phyloP scores from a whole-genome alignment of 83 land plant genomes.

The Picea mariana region DNA sequence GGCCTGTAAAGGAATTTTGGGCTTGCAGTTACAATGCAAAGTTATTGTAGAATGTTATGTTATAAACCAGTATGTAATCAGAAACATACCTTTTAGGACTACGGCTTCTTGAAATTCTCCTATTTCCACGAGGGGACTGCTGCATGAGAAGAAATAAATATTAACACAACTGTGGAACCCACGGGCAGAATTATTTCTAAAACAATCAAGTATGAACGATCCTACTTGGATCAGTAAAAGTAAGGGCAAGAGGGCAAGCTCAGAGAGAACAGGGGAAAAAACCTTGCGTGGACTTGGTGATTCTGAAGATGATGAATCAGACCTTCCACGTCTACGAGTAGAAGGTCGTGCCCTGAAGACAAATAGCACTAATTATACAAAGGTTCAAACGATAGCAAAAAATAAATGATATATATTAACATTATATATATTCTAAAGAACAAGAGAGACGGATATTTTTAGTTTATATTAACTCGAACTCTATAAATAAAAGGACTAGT shows the following conservation, averaged over 20 bases:
- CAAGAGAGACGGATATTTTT: background rate
- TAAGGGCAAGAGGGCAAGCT: background rate
- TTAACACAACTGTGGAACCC: background rate
- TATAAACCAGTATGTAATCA: background rate
- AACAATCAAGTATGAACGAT: background rate
- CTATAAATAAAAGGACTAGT: too few species aligned
- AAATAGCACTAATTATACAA: background rate
- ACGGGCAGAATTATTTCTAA: background rate
- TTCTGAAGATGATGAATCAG: conserved; percentile 59
- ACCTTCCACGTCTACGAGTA: conserved; percentile 60
- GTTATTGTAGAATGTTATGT: background rate
- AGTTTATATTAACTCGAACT: background rate
- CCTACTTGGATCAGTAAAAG: too few species aligned
- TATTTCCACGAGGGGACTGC: conserved; percentile 28
- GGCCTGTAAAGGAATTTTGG: conserved; percentile 9
- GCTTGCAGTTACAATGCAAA: background rate
- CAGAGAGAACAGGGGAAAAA: background rate
- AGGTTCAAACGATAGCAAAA: background rate
- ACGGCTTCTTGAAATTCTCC: conserved; percentile 57
- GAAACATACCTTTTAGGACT: conserved; percentile 62
- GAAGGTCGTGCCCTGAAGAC: conserved; percentile 47
- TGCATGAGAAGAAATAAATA: background rate
- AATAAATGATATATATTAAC: too few species aligned
- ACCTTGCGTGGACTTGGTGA: conserved; percentile 75
- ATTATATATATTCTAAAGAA: background rate